These are phyloP conservation scores for Arthrobotrys iridis DNA, from an alignment of 2,329 filamentous ascomycete species.

Conservation along the genomic window DNA sequence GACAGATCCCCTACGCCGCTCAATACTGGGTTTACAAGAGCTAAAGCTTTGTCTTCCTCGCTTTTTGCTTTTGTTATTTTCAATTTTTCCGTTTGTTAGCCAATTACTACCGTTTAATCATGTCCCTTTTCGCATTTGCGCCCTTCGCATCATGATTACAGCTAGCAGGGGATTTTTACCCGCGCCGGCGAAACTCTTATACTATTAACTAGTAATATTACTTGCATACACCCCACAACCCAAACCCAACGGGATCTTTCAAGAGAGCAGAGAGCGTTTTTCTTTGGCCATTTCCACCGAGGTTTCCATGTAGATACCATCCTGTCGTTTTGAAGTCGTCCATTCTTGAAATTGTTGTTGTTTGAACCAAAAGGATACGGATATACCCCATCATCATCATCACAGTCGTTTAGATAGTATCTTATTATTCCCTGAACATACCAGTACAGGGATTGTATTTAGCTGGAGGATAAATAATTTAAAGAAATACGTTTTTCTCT, in stretches of 20 bases:
- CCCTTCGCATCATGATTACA: slow-evolving; percentile 12
- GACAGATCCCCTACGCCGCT: slow-evolving; percentile 39
- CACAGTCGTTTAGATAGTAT: slow-evolving; percentile 46
- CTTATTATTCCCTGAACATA: not conserved
- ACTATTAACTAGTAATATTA: slow-evolving; percentile 20
- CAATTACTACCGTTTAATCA: slow-evolving; percentile 14
- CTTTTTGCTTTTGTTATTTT: not conserved
- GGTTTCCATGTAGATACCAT: slow-evolving; percentile 46
- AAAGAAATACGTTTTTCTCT: not conserved
- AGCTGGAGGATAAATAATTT: not conserved
- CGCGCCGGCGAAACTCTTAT: not conserved
- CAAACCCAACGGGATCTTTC: not conserved
- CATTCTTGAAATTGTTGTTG: not conserved
- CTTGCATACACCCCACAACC: slow-evolving; percentile 10
- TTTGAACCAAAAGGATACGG: slow-evolving; percentile 29
- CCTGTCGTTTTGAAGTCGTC: slow-evolving; percentile 25
- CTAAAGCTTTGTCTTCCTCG: not conserved
- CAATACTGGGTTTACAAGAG: slow-evolving; percentile 42
- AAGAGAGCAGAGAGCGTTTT: not conserved
- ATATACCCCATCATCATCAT: slow-evolving; percentile 45
- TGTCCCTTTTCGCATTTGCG: not conserved
- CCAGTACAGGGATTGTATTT: not conserved
- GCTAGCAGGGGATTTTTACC: too few relatives aligned
- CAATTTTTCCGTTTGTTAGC: not conserved
- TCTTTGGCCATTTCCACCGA: slow-evolving; percentile 11